These are phyloP conservation scores for Ogataea haglerorum DNA, from an alignment of 805 yeast species.

Conservation along the genomic window DNA sequence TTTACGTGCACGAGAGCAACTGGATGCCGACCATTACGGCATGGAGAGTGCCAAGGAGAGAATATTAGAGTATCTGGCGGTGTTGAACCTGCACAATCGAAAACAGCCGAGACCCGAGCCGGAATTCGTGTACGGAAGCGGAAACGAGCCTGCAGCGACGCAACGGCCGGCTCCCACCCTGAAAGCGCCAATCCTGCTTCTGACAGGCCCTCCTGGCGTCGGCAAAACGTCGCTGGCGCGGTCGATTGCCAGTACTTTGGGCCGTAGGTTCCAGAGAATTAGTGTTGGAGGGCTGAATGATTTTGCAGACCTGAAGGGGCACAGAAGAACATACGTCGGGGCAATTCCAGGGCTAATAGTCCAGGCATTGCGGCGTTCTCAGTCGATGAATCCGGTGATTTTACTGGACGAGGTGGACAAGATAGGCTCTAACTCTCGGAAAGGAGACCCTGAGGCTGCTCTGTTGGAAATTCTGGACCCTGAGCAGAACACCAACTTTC, in stretches of 20 bases:
- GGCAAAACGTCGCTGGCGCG: slow-evolving; percentile 87
- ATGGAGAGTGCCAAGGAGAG: slow-evolving; percentile 70
- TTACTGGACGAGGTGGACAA: slow-evolving; percentile 85
- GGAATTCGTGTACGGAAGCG: slow-evolving; percentile 6
- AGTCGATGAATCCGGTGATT: slow-evolving; percentile 79
- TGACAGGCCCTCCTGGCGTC: slow-evolving; percentile 93
- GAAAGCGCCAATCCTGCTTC: slow-evolving; percentile 68
- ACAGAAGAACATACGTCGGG: slow-evolving; percentile 86
- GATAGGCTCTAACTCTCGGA: slow-evolving; percentile 26
- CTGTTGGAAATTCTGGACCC: slow-evolving; percentile 86
- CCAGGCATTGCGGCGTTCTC: slow-evolving; percentile 71
- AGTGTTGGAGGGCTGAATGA: slow-evolving; percentile 87
- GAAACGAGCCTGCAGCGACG: background rate
- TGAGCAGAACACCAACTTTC: slow-evolving; percentile 74
- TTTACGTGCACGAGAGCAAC: slow-evolving; percentile 46
- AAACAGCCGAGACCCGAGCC: slow-evolving; percentile 14
- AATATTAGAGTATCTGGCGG: slow-evolving; percentile 75
- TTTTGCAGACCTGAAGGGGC: slow-evolving; percentile 88
- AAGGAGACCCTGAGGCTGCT: slow-evolving; percentile 89
- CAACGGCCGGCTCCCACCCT: slow-evolving; percentile 1
- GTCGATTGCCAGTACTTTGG: slow-evolving; percentile 71
- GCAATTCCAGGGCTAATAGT: slow-evolving; percentile 85
- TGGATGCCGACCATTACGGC: slow-evolving; percentile 79
- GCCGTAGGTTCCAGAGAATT: slow-evolving; percentile 72
- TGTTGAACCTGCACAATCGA: slow-evolving; percentile 52